These are phyloP conservation scores for Rhodotorula glutinis DNA, from an alignment of 1,284 basidiomycete species.

Conservation along the genomic window DNA sequence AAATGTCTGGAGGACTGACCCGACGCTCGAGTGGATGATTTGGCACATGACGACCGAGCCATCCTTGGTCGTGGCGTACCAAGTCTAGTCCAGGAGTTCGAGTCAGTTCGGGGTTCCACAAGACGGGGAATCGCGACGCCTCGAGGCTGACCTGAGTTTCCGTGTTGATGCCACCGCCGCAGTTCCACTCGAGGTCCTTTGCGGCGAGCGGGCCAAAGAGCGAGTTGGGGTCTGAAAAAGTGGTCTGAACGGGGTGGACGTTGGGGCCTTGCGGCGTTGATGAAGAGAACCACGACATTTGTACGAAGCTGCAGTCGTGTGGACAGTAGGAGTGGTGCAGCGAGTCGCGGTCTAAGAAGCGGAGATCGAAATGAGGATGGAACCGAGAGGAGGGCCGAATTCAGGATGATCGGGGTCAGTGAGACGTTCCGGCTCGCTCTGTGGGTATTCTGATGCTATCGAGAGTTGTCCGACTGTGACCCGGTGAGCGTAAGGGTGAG, in stretches of 20 bases:
- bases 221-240: slow-evolving; percentile 24
- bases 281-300: slow-evolving; percentile 35
- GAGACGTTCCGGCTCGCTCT: no score
- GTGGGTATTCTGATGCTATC: background rate
- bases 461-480: background rate
- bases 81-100: slow-evolving; percentile 57
- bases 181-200: slow-evolving; percentile 80
- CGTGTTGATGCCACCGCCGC: slow-evolving; percentile 69
- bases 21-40: slow-evolving; percentile 90
- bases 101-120: background rate
- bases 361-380: no score
- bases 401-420: background rate
- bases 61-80: slow-evolving; percentile 75
- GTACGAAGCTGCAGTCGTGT: background rate
- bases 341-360: no score
- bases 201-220: slow-evolving; percentile 61
- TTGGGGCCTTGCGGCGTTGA: slow-evolving; percentile 27
- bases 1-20: slow-evolving; percentile 72
- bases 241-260: slow-evolving; percentile 34
- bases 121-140: background rate
- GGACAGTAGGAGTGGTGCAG: background rate
- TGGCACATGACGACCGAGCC: slow-evolving; percentile 81
- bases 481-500: background rate
- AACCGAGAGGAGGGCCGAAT: background rate
- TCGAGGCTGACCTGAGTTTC: slow-evolving; percentile 60